These are phyloP conservation scores for Pestalotiopsis sp. DNA, from an alignment of 2,329 filamentous ascomycete species.

Conservation along the genomic window DNA sequence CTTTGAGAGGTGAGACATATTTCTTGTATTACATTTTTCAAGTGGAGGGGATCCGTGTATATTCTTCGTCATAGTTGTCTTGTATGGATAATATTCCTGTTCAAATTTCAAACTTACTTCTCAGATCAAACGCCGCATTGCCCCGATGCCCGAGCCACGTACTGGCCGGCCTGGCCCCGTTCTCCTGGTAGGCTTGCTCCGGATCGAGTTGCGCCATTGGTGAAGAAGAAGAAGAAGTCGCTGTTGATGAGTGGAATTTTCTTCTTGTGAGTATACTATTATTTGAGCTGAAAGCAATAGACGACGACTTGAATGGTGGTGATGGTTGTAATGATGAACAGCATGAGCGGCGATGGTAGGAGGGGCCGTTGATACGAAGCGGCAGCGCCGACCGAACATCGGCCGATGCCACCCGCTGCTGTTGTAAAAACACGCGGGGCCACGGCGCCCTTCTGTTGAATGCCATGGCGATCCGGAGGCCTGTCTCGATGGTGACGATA, in stretches of 20 bases:
- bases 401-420: not conserved
- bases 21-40: not conserved
- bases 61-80: too few species aligned
- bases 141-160: conserved; percentile 33
- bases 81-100: not conserved
- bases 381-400: not conserved
- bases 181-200: conserved; percentile 8
- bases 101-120: conserved; percentile 26
- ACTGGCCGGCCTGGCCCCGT: conserved; percentile 14
- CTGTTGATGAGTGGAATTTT: not conserved
- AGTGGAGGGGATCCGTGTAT: not conserved
- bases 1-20: conserved; percentile 33
- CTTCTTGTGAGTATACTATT: not conserved
- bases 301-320: not conserved
- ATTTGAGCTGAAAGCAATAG: not conserved
- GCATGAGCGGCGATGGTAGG: not conserved
- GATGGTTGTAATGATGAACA: not conserved
- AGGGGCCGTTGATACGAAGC: not conserved
- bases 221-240: not conserved
- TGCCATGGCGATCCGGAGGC: not conserved
- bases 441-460: not conserved
- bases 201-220: not conserved
- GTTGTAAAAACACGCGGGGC: not conserved
- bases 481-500: not conserved
- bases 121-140: conserved; percentile 33